A percentile compares a stretch with the other conserved stretches of the same genome.
Conservation (phyloP, 805 yeast species). For the Wickerhamia fluorescens region DNA sequence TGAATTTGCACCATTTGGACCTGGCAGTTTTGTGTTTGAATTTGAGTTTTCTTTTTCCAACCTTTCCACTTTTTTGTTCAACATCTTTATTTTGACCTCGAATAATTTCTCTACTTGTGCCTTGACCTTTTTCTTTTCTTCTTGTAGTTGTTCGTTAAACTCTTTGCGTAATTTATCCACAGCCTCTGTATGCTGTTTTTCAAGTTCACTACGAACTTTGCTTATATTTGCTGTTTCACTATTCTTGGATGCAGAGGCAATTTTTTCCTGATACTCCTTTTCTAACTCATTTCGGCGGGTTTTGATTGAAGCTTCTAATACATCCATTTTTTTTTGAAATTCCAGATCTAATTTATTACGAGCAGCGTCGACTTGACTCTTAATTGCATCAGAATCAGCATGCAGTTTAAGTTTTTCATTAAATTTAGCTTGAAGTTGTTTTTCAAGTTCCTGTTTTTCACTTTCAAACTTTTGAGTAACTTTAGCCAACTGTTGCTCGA, state of each 20-base stretch:
- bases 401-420: conserved; percentile 15
- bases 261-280: conserved; percentile 21
- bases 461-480: background rate
- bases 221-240: conserved; percentile 1
- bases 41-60: conserved; percentile 30
- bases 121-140: conserved; percentile 34
- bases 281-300: conserved; percentile 29
- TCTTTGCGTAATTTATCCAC: conserved; percentile 11
- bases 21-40: no score
- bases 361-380: conserved; percentile 17
- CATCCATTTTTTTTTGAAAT: conserved; percentile 12
- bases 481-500: background rate
- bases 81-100: conserved; percentile 50
- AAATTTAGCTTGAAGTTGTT: conserved; percentile 6
- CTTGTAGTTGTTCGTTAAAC: conserved; percentile 13
- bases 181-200: conserved; percentile 10
- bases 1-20: no score
- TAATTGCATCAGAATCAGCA: no score
- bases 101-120: conserved; percentile 49
- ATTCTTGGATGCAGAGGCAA: conserved; percentile 2
- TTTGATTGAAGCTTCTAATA: conserved; percentile 11
- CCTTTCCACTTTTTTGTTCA: conserved; percentile 47
- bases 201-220: conserved; percentile 7
- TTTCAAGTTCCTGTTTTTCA: conserved; percentile 7
- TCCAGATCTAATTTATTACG: conserved; percentile 5